Percentiles rank a stretch among this genome's conserved stretches.
Evolutionary conservation across 2,329 filamentous ascomycete genomes (phyloP).

Genomic region (Alternaria sp.): DNA sequence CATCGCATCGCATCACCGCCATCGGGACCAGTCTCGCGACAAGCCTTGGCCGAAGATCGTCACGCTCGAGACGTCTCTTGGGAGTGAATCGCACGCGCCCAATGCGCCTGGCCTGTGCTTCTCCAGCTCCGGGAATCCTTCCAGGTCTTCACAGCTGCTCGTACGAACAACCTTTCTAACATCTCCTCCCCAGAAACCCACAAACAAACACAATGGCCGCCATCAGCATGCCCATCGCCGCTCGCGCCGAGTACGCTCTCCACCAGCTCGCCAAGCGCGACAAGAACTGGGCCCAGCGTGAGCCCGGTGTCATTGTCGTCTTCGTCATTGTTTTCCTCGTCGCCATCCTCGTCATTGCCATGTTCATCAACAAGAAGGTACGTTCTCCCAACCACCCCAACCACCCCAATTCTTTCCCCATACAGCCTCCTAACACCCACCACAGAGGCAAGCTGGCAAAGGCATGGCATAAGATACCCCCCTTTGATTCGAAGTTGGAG

Average conservation of each 20-base stretch:
- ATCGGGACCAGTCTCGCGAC: constrained; percentile 19
- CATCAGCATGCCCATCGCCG: constrained; percentile 45
- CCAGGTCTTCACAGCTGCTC: constrained; percentile 1
- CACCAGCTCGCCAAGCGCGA: constrained; percentile 57
- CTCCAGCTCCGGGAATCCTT: constrained; percentile 4
- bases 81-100: background rate
- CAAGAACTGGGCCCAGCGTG: constrained; percentile 62
- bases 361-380: constrained; percentile 59
- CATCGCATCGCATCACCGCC: constrained; percentile 9
- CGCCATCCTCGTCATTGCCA: constrained; percentile 55
- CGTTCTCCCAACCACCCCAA: background rate
- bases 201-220: constrained; percentile 45
- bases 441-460: constrained; percentile 21
- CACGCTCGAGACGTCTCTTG: background rate
- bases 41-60: constrained; percentile 17
- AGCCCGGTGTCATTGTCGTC: constrained; percentile 68
- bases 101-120: constrained; percentile 15
- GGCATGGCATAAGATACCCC: constrained; percentile 23
- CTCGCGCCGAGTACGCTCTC: constrained; percentile 46
- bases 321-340: constrained; percentile 67
- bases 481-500: constrained; percentile 9
- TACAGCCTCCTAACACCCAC: constrained; percentile 3
- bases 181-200: constrained; percentile 26
- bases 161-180: constrained; percentile 16
- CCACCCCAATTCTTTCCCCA: background rate